These are phyloP conservation scores for Pseudogymnoascus sp. DNA, from an alignment of 2,329 filamentous ascomycete species.

Conservation along the genomic window DNA sequence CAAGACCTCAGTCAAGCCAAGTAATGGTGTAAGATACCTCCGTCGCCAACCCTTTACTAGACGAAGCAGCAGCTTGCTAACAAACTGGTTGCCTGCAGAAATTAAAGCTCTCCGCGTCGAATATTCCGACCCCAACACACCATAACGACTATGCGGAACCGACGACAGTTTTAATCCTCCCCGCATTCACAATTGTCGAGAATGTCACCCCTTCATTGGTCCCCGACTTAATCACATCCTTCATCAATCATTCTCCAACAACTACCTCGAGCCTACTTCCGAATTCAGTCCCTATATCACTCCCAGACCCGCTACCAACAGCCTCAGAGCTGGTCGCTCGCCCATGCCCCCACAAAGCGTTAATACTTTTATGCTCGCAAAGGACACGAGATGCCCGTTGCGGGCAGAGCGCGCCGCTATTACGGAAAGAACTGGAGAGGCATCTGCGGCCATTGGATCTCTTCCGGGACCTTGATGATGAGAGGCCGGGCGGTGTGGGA, in stretches of 20 bases:
- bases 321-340: slow-evolving; percentile 45
- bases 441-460: slow-evolving; percentile 79
- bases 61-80: background rate
- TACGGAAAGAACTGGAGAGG: slow-evolving; percentile 82
- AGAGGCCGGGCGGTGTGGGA: slow-evolving; percentile 82
- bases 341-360: slow-evolving; percentile 71
- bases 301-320: slow-evolving; percentile 27
- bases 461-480: slow-evolving; percentile 80
- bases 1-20: slow-evolving; percentile 47
- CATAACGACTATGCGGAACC: slow-evolving; percentile 56
- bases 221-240: slow-evolving; percentile 60
- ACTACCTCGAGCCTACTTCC: slow-evolving; percentile 47
- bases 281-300: slow-evolving; percentile 26
- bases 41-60: background rate
- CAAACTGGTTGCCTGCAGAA: slow-evolving; percentile 42
- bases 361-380: slow-evolving; percentile 92
- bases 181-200: slow-evolving; percentile 74
- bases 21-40: slow-evolving; percentile 55
- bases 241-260: slow-evolving; percentile 67
- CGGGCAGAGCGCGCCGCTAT: slow-evolving; percentile 83
- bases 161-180: slow-evolving; percentile 76
- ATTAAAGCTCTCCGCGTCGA: slow-evolving; percentile 85
- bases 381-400: slow-evolving; percentile 91
- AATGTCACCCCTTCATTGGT: slow-evolving; percentile 73
- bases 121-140: slow-evolving; percentile 74